A percentile compares a stretch with the other conserved stretches of the same genome.
Evolutionary conservation across 2,329 filamentous ascomycete genomes (phyloP).

Genomic region (Orbilia oligospora): DNA sequence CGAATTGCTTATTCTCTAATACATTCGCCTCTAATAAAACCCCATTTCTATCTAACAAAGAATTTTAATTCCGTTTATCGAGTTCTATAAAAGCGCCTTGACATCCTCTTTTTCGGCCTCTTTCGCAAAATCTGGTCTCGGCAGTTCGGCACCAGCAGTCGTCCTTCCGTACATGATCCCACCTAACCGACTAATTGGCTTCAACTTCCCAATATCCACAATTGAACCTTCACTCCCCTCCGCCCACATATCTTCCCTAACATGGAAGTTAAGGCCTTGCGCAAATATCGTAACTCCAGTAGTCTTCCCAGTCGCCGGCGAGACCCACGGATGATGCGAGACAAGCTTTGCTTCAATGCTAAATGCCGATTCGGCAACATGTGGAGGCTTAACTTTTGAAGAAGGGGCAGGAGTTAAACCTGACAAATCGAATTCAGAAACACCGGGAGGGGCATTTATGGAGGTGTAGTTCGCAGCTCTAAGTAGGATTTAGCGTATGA

Average conservation of each 20-base stretch:
- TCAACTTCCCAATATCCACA: constrained; percentile 81
- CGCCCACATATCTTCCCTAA: constrained; percentile 87
- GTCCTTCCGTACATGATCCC: constrained; percentile 86
- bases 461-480: constrained; percentile 82
- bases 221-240: constrained; percentile 75
- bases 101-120: constrained; percentile 72
- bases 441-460: constrained; percentile 82
- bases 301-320: constrained; percentile 78
- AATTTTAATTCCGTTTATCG: too few relatives aligned
- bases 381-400: constrained; percentile 76
- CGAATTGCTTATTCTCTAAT: not conserved
- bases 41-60: not conserved
- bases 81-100: constrained; percentile 70
- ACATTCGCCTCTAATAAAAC: not conserved
- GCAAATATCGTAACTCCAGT: constrained; percentile 81
- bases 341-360: constrained; percentile 85
- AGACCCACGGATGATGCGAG: constrained; percentile 81
- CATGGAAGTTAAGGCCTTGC: constrained; percentile 91
- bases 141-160: constrained; percentile 80
- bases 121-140: constrained; percentile 73
- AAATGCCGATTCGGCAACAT: constrained; percentile 87
- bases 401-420: constrained; percentile 80
- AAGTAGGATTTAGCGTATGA: not conserved
- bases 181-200: constrained; percentile 82
- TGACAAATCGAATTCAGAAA: constrained; percentile 83